These are phyloP conservation scores for Scytalidium lignicola DNA, from an alignment of 2,329 filamentous ascomycete genomes.

Conservation along the genomic window DNA sequence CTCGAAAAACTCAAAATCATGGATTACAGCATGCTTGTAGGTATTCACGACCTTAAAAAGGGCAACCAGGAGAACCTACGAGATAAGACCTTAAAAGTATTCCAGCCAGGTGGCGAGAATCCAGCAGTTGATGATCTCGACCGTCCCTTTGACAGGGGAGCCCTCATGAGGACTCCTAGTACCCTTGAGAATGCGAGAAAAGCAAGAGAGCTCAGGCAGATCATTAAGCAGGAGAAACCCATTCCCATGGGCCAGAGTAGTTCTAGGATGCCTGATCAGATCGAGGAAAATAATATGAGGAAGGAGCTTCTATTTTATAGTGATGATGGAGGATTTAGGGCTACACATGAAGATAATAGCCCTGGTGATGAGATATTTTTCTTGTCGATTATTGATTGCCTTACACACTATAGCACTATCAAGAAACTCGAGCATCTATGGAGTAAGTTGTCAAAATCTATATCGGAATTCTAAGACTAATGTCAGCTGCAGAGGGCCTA, in stretches of 20 bases:
- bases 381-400: conserved; percentile 94
- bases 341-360: conserved; percentile 83
- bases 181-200: conserved; percentile 89
- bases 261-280: conserved; percentile 85
- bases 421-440: conserved; percentile 96
- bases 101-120: conserved; percentile 75
- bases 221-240: conserved; percentile 87
- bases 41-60: conserved; percentile 83
- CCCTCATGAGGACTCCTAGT: conserved; percentile 83
- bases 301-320: conserved; percentile 78
- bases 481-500: conserved; percentile 57
- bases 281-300: conserved; percentile 68
- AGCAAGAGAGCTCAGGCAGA: conserved; percentile 82
- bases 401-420: conserved; percentile 91
- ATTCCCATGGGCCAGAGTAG: conserved; percentile 83
- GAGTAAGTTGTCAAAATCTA: conserved; percentile 38
- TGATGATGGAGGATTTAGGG: conserved; percentile 88
- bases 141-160: conserved; percentile 33
- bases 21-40: conserved; percentile 95
- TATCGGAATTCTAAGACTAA: conserved; percentile 13
- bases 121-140: conserved; percentile 47
- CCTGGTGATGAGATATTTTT: conserved; percentile 95
- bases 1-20: conserved; percentile 90
- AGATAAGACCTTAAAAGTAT: conserved; percentile 85
- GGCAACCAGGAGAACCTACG: conserved; percentile 94